Conservation (phyloP, 2,329 filamentous ascomycete species). For the Akanthomyces uredinophilus region DNA sequence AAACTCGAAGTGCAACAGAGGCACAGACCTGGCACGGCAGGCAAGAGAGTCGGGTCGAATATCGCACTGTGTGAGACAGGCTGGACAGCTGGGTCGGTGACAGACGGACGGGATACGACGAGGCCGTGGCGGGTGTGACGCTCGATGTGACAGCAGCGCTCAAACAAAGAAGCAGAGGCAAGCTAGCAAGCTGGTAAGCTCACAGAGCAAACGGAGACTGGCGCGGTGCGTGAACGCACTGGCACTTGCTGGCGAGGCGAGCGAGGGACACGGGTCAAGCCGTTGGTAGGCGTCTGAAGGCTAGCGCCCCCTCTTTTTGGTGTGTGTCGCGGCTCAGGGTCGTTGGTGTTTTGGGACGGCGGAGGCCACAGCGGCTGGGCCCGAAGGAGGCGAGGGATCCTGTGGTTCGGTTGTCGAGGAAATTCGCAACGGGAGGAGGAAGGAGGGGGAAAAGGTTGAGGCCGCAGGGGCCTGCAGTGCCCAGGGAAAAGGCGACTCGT, state of each 20-base stretch:
- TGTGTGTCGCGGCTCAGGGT: neutral
- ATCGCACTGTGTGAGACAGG: slow-evolving; percentile 12
- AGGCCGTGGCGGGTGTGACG: neutral
- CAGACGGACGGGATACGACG: neutral
- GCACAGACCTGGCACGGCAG: neutral
- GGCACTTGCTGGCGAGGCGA: neutral
- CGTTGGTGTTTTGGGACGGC: slow-evolving; percentile 8
- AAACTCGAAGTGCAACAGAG: slow-evolving; percentile 1
- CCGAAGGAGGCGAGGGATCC: neutral
- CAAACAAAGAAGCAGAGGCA: neutral
- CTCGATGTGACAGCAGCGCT: neutral
- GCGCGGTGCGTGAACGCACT: neutral
- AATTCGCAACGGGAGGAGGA: neutral
- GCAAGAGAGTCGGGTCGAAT: slow-evolving; percentile 10
- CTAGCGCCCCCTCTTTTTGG: slow-evolving; percentile 8
- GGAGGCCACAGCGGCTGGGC: neutral
- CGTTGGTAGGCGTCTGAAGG: slow-evolving; percentile 3
- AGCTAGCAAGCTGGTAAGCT: neutral
- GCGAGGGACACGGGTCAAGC: neutral
- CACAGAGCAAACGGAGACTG: neutral
- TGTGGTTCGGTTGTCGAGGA: neutral
- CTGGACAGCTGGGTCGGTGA: neutral
- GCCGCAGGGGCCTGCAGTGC: slow-evolving; percentile 15
- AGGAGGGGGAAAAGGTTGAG: slow-evolving; percentile 12
- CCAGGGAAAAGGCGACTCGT: slow-evolving; percentile 4